A percentile compares a stretch with the other conserved stretches of the same genome.
Evolutionary conservation across 2,329 filamentous ascomycete species (phyloP).

Genomic region (Ophiostoma perfectum): DNA sequence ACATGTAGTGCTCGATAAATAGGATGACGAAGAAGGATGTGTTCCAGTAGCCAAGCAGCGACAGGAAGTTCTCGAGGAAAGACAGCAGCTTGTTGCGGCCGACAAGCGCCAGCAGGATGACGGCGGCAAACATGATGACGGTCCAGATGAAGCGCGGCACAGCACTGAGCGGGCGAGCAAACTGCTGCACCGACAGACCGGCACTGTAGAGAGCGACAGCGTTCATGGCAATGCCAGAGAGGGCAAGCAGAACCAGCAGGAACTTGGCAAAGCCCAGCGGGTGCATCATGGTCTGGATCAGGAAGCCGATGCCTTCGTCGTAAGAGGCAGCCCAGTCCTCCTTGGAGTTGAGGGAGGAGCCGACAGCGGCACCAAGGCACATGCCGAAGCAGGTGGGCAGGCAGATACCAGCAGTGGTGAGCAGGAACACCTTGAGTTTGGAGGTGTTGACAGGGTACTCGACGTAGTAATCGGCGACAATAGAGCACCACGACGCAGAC

Average conservation of each 20-base stretch:
- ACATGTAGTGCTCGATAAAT: conserved; percentile 45
- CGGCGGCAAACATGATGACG: conserved; percentile 40
- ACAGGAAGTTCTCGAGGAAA: conserved; percentile 44
- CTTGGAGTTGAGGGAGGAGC: conserved; percentile 51
- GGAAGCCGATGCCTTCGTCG: conserved; percentile 50
- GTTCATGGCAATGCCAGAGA: conserved; percentile 46
- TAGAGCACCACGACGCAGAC: conserved; percentile 46
- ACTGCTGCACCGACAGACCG: conserved; percentile 38
- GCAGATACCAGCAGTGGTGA: conserved; percentile 44
- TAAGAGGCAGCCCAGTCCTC: conserved; percentile 52
- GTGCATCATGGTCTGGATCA: conserved; percentile 54
- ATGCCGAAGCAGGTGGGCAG: conserved; percentile 50
- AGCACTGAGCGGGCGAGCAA: conserved; percentile 39
- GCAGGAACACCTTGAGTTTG: conserved; percentile 42
- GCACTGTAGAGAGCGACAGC: conserved; percentile 41
- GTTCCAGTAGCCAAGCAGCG: conserved; percentile 47
- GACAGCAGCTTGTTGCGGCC: conserved; percentile 40
- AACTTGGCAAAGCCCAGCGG: conserved; percentile 59
- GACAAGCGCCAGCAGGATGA: conserved; percentile 42
- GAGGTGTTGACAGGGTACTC: conserved; percentile 45
- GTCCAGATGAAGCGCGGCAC: conserved; percentile 47
- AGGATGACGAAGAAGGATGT: conserved; percentile 46
- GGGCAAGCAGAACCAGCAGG: conserved; percentile 53
- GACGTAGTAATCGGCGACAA: conserved; percentile 43
- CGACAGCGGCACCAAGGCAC: conserved; percentile 59